Percentiles rank a stretch among this genome's conserved stretches.
Evolutionary conservation across 2,329 filamentous ascomycete species (phyloP).

Genomic region (Juglanconis oblonga): DNA sequence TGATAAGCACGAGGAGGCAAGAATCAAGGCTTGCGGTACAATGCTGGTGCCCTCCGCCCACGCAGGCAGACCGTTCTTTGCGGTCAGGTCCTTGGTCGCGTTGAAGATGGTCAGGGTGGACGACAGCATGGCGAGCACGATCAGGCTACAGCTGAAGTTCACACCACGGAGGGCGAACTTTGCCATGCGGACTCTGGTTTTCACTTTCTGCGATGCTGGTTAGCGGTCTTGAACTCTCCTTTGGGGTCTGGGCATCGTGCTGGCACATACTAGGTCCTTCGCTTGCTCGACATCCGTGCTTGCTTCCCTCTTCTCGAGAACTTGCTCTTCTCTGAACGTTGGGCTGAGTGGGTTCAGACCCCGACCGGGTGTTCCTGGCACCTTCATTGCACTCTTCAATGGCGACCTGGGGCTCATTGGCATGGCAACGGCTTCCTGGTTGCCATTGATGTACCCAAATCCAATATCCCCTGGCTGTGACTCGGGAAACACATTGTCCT

Average conservation of each 20-base stretch:
- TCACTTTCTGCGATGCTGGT: slow-evolving; percentile 69
- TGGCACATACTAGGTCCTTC: slow-evolving; percentile 73
- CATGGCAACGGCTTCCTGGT: slow-evolving; percentile 56
- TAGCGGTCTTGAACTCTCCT: slow-evolving; percentile 18
- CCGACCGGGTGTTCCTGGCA: slow-evolving; percentile 76
- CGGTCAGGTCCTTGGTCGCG: slow-evolving; percentile 70
- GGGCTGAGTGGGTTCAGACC: slow-evolving; percentile 81
- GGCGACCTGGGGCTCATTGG: slow-evolving; percentile 72
- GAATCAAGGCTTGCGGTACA: slow-evolving; percentile 87
- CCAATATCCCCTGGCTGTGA: slow-evolving; percentile 81
- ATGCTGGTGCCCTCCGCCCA: slow-evolving; percentile 78
- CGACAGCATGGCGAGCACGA: slow-evolving; percentile 86
- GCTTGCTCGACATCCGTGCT: slow-evolving; percentile 83
- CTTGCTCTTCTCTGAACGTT: slow-evolving; percentile 84
- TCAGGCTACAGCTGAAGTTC: slow-evolving; percentile 95
- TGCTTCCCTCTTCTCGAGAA: slow-evolving; percentile 80
- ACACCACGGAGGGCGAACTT: slow-evolving; percentile 94
- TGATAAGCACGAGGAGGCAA: slow-evolving; percentile 76
- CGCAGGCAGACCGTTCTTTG: slow-evolving; percentile 75
- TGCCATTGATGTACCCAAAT: slow-evolving; percentile 80
- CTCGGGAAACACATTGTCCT: slow-evolving; percentile 55
- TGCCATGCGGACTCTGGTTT: slow-evolving; percentile 84
- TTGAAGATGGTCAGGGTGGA: slow-evolving; percentile 93
- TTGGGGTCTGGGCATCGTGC: not conserved
- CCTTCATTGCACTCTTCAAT: slow-evolving; percentile 86